Base-by-base conservation (phyloP, 2,329 filamentous ascomycete genomes). In the Cytospora leucostoma region DNA sequence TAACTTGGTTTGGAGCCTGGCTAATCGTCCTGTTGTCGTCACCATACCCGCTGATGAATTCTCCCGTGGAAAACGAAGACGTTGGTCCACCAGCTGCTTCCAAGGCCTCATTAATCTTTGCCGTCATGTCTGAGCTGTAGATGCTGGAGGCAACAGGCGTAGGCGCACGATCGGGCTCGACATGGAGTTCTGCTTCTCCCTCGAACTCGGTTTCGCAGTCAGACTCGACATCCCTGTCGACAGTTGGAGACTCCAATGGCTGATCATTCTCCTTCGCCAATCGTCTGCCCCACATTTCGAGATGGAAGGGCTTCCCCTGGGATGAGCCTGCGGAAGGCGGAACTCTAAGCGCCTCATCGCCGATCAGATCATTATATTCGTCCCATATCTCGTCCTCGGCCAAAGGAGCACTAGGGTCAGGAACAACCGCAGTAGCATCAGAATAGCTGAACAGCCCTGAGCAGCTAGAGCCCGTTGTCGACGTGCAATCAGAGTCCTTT, bases 301-400 rank as follows among this genome's bases (percentile, higher is more conserved):
- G 79, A 66, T 84, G 80, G 70, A 88, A 84, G 27, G 86, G 81
- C 61, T 80, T 72, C 0, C 83, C 83, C 33, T 80, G 78, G 0
- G 86, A 87, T 0, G 84, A 86, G 1, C 81, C 82, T 6, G 82
- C 77, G 0, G 85, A 86, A 1, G 77, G 76, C 2, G 81, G 80
- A 1, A 76, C 76, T 66, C 79, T 78, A 37, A 71, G 63, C 1
- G 73, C 72, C 11, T 81, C 82, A 12, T 91, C 88, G 59, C 91
- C 90, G 60, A 97, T 84, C 13, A 97, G 79, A 70, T 97, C 94
- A 68, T 98, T 88, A 72, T 96, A 97, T 75, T 96, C 94, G 58
- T 93, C 88, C 94, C 94, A 98, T 1, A 97, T 84, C 72, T 97
- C 94, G 70, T 97, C 94, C 68, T 96, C 91, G 1, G 79, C 86